A percentile compares a stretch with the other conserved stretches of the same genome.
Evolutionary conservation across 139 green algal genomes (phyloP).

Genomic region (Mesotaenium endlicherianum): DNA sequence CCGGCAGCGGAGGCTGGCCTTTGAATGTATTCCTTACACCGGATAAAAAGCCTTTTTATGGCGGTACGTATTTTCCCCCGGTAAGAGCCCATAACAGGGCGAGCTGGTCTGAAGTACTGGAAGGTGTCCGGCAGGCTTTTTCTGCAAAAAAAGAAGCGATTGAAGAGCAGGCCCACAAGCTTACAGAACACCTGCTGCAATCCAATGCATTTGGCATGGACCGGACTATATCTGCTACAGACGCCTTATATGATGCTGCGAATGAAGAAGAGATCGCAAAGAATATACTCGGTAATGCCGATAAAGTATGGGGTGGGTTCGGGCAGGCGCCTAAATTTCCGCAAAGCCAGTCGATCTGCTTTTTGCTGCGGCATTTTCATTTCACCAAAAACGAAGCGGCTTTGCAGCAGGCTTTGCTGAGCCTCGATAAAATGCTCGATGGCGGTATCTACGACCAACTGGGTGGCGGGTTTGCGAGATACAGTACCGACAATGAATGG

Average conservation of each 20-base stretch:
- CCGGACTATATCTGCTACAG: neutral
- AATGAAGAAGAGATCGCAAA: no score
- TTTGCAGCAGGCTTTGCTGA: neutral
- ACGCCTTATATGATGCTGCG: neutral
- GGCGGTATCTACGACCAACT: neutral
- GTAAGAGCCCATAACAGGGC: constrained; percentile 58
- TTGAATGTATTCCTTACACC: constrained; percentile 73
- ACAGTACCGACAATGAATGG: constrained; percentile 25
- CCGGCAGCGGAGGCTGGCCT: constrained; percentile 62
- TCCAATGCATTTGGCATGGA: neutral
- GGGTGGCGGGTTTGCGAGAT: neutral
- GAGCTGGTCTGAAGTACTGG: constrained; percentile 69
- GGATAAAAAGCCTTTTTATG: constrained; percentile 75
- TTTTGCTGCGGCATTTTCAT: neutral
- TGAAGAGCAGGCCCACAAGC: no score
- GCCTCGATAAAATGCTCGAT: neutral
- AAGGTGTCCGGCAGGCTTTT: neutral
- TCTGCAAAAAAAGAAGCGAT: no score
- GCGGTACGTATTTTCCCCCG: constrained; percentile 72
- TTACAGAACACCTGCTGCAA: no score
- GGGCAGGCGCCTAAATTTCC: no score
- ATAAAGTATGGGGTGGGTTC: no score
- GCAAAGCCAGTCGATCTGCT: neutral
- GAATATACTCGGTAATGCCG: no score
- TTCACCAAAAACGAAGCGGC: neutral